These are phyloP conservation scores for Inga oerstediana DNA, from an alignment of 306 rosid species.

Conservation along the genomic window DNA sequence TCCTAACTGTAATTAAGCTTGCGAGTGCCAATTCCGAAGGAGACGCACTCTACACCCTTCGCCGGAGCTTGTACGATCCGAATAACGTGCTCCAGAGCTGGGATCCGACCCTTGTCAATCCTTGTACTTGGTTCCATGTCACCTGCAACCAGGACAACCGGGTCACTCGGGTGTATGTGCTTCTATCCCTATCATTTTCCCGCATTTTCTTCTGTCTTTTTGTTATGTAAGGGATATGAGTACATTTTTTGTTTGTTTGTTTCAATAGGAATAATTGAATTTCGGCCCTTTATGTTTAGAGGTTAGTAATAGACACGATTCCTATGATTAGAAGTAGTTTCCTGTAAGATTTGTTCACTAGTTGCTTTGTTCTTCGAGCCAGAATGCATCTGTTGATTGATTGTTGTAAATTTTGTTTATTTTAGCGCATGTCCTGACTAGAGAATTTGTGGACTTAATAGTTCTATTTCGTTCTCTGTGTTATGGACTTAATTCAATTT, in stretches of 20 bases:
- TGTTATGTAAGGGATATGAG: neutral
- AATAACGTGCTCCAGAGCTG: constrained; percentile 90
- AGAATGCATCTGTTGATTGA: neutral
- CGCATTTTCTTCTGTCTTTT: neutral
- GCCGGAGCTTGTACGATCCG: constrained; percentile 81
- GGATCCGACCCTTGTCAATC: constrained; percentile 95
- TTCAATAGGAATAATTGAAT: neutral
- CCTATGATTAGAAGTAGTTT: neutral
- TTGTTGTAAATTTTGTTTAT: neutral
- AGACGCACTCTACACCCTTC: constrained; percentile 78
- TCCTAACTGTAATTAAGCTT: constrained; percentile 37
- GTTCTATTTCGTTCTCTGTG: neutral
- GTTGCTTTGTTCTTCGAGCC: neutral
- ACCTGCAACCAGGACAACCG: constrained; percentile 88
- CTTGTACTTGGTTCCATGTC: constrained; percentile 97
- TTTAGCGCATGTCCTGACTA: neutral
- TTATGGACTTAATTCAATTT: neutral
- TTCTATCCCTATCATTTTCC: neutral
- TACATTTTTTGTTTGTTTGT: neutral
- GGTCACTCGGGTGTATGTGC: constrained; percentile 81
- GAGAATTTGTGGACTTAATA: too few species aligned
- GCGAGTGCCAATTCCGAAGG: constrained; percentile 77
- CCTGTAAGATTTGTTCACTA: constrained; percentile 8
- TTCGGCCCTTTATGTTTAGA: constrained; percentile 10
- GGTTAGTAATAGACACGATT: neutral